Evolutionary conservation across 139 green algal species (phyloP).

Genomic region (Coelastrella sp.): DNA sequence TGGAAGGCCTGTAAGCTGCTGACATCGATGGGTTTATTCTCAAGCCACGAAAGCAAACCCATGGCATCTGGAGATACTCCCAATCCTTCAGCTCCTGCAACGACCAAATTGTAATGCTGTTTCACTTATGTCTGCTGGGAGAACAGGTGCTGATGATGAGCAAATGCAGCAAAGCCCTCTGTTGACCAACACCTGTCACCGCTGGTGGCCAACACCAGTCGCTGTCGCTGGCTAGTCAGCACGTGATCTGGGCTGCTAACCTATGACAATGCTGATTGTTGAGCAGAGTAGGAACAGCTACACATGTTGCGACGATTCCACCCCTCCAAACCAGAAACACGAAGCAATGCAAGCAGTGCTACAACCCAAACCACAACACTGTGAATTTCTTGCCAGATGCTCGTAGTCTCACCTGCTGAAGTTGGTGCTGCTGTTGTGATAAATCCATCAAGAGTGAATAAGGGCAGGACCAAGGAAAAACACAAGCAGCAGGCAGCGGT

Average conservation of each 20-base stretch:
- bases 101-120: neutral
- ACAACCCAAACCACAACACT: neutral
- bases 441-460: neutral
- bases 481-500: neutral
- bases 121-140: neutral
- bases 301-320: neutral
- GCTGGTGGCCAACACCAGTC: neutral
- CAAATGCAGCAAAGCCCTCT: neutral
- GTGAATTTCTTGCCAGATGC: neutral
- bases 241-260: neutral
- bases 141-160: neutral
- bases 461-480: neutral
- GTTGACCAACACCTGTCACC: neutral
- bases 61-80: neutral
- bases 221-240: neutral
- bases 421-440: neutral
- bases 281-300: neutral
- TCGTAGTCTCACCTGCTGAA: neutral
- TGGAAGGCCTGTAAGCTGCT: neutral
- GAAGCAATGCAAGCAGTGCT: neutral
- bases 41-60: neutral
- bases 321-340: neutral
- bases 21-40: neutral
- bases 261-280: neutral
- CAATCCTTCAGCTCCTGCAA: neutral